phyloP scores from a whole-genome alignment of 2,329 filamentous ascomycete species.

The Ophiocordyceps australis region DNA sequence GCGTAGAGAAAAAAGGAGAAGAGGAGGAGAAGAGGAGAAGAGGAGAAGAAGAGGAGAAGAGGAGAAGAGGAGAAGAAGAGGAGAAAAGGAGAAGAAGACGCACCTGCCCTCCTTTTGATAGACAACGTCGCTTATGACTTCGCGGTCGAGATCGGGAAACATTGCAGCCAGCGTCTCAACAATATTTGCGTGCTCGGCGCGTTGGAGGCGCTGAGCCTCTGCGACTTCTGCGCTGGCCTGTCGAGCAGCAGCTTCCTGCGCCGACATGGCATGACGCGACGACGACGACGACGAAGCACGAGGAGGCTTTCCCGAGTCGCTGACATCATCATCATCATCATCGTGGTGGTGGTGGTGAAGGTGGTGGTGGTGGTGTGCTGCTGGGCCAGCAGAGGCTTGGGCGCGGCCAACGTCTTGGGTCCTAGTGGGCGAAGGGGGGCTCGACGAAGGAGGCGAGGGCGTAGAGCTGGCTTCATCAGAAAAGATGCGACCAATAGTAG shows the following conservation, averaged over 20 bases:
- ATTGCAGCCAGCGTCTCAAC: conserved; percentile 90
- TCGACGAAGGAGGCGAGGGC: conserved; percentile 17
- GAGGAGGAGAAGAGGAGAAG: too few relatives aligned
- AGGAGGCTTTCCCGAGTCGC: conserved; percentile 3
- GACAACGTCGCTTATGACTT: conserved; percentile 93
- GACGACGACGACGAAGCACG: conserved; percentile 12
- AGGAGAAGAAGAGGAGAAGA: neutral
- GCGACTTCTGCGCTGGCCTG: conserved; percentile 84
- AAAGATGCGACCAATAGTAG: conserved; percentile 88
- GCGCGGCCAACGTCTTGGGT: too few relatives aligned
- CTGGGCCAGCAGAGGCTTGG: too few relatives aligned
- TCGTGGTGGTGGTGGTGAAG: conserved; percentile 1
- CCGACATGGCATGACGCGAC: conserved; percentile 34
- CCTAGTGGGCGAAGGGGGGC: conserved; percentile 13
- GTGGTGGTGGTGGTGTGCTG: neutral
- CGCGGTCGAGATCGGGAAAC: conserved; percentile 89
- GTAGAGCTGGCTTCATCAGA: conserved; percentile 52
- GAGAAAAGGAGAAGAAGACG: conserved; percentile 16
- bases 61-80: conserved; percentile 1
- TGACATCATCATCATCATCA: conserved; percentile 10
- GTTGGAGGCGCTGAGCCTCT: conserved; percentile 67
- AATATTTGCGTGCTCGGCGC: conserved; percentile 73
- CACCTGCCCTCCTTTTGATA: conserved; percentile 87
- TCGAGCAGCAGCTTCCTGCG: conserved; percentile 73
- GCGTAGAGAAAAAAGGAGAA: too few relatives aligned